phyloP scores from a whole-genome alignment of 2,329 filamentous ascomycete species.

The Pyrenophora tritici-repentis region DNA sequence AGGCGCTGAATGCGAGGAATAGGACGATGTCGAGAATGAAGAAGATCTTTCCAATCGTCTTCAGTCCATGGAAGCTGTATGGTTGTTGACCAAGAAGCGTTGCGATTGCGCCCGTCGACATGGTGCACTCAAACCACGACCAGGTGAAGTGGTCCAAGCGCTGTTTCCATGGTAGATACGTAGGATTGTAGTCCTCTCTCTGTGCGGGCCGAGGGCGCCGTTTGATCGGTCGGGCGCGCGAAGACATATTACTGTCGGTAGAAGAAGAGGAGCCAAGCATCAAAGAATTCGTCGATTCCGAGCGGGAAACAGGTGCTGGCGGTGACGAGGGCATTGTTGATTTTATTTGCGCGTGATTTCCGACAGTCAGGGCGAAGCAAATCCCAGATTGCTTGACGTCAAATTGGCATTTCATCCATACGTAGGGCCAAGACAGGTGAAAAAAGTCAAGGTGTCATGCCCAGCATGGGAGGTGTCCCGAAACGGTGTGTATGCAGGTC shows the following conservation, averaged over 20 bases:
- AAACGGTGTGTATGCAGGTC: background rate
- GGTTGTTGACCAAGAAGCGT: conserved; percentile 62
- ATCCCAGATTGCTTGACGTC: conserved; percentile 11
- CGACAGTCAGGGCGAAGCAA: background rate
- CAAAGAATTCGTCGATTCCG: background rate
- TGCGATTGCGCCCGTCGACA: conserved; percentile 74
- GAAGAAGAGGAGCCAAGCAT: background rate
- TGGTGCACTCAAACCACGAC: conserved; percentile 74
- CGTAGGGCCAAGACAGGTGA: background rate
- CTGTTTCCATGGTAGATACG: conserved; percentile 21
- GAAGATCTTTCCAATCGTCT: conserved; percentile 66
- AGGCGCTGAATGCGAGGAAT: conserved; percentile 61
- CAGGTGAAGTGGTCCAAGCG: conserved; percentile 44
- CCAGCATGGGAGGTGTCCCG: background rate
- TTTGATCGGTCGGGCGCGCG: conserved; percentile 8
- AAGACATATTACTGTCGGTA: conserved; percentile 8
- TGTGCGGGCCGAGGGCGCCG: conserved; percentile 8
- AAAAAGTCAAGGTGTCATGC: conserved; percentile 12
- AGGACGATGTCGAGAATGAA: conserved; percentile 70
- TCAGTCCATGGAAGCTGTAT: conserved; percentile 66
- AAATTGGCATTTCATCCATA: conserved; percentile 4
- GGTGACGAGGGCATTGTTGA: background rate
- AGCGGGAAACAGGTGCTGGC: background rate
- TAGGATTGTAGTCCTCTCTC: conserved; percentile 14
- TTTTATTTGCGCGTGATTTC: no score